Evolutionary conservation across 2,329 filamentous ascomycete species (phyloP), one percentile per base, ranked within the genome.

Genomic region (Ophiostoma montium): DNA sequence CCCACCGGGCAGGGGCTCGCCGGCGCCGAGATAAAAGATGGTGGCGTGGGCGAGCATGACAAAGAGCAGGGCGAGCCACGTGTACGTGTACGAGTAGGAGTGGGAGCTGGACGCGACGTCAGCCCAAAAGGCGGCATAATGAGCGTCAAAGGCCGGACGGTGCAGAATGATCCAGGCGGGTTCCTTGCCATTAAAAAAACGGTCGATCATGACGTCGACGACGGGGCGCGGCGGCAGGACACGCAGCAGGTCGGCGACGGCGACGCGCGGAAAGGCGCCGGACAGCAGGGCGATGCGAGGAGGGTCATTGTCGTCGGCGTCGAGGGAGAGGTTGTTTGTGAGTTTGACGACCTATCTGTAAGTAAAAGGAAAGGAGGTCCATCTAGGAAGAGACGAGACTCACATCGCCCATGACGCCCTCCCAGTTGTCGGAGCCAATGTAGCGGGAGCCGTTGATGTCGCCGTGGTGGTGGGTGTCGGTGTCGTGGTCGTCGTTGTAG

Each of bases 51-150:
- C 55, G 9, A 62, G 54, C 54, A 64, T 58, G 51, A 57, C 52
- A 50, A 59, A 61, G 3, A 64, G 46, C 6, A 65, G 54, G 3
- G 56, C 61, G 1, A 65, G 48, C 52, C 57, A 61, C 3, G 57
- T 57, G 30, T 59, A 52, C 0, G 58, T 51, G 53, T 57, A 61
- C 3, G 57, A 57, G 30, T 59, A 52, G 0, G 58, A 51, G 11
- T 52, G 45, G 0, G 49, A 31, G 1, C n/a, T n/a, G n/a, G n/a
- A n/a, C 23, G 18, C 0, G 57, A 56, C n/a, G 10, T 50, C 35
- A 3, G 52, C 48, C 62, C 62, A 64, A 46, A 63, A 63, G 1
- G 39, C 36, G 3, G 59, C 54, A 44, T 63, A 65, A 8, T 60
- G 52, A 3, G 47, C 51, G 19, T 57, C 50, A 31, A 63, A 62